Base-by-base conservation (phyloP, 1,139 yeast species). In the Fermentozyma sake region DNA sequence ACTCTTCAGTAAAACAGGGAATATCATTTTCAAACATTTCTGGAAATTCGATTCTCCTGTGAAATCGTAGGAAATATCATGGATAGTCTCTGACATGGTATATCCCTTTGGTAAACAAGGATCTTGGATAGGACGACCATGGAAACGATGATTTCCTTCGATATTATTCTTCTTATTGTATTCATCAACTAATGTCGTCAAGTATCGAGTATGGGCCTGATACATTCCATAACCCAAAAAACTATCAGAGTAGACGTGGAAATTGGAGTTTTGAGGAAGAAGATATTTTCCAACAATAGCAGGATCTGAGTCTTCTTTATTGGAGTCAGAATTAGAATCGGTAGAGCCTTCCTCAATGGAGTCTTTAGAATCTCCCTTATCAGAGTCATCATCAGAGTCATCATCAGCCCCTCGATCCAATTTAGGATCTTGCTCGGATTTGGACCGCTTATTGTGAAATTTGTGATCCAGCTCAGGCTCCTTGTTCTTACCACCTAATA, bases 161-260 rank as follows among this genome's bases (percentile, higher is more conserved):
- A 48, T 34, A 7, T 35, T 51, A 12, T 32, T 32, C 7, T 19
- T 12, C 11, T 19, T 19, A 9, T 39, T 35, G 23, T 45, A 47
- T 3, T 41, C 41, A n/a, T 48, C 52, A n/a, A 58, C 48, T 18
- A 76, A 45, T 4, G 50, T 40, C 11, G 60, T 55, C 11, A 73
- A 49, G 44, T 75, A 80, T 31, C 65, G 63, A 10, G 50, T 45
- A 33, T 74, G 77, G 2, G 87, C 86, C 44, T 81, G 85, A 37
- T 73, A 71, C 51, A 84, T 76, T 1, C 95, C 95, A 38, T 72
- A 72, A 0, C 94, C 94, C 8, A 83, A 58, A 59, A 84, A 83
- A 0, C 89, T 78, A 23, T 80, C 76, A 5, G 86, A 79, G 45
- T 73, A 83, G 1, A 84, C 71, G 30, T 68, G 55, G 53, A 70